Conservation (phyloP, 441 rosid species). For the Gossypium schwendimanii region DNA sequence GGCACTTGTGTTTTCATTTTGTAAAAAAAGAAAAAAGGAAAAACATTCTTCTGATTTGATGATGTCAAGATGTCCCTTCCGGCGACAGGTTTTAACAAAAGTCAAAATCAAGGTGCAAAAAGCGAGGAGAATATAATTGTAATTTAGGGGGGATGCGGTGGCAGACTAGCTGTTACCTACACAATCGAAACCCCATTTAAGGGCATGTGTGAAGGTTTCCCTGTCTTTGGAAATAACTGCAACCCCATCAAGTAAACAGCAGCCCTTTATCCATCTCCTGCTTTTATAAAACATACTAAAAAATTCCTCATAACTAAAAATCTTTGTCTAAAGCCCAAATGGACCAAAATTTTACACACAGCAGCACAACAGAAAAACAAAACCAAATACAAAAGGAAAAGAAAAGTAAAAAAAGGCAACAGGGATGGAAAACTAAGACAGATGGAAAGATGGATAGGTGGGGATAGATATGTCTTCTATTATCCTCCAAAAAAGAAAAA, state of each 20-base stretch:
- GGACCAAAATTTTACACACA: slow-evolving; percentile 15
- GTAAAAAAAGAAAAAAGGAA: neutral
- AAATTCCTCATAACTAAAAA: neutral
- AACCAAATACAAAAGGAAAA: neutral
- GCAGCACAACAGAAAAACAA: slow-evolving; percentile 11
- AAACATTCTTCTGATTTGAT: neutral
- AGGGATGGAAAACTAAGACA: slow-evolving; percentile 12
- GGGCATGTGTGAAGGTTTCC: neutral
- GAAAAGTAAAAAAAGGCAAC: neutral
- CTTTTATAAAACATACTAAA: neutral
- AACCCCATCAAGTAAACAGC: slow-evolving; percentile 8
- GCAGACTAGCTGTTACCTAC: neutral
- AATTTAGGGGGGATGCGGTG: neutral
- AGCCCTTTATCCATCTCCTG: slow-evolving; percentile 22
- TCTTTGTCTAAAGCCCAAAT: slow-evolving; percentile 19
- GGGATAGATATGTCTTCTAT: slow-evolving; percentile 22
- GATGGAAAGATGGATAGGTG: slow-evolving; percentile 9
- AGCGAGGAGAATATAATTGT: slow-evolving; percentile 11
- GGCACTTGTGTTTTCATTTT: neutral
- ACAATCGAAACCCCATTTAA: slow-evolving; percentile 4
- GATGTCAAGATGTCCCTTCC: neutral
- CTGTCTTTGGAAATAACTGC: slow-evolving; percentile 9
- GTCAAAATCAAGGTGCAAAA: neutral
- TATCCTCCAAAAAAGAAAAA: slow-evolving; percentile 21
- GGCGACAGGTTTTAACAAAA: neutral